A percentile compares a stretch with the other conserved stretches of the same genome.
These are phyloP conservation scores for Acacia confusa DNA, from an alignment of 306 rosid genomes.

Conservation along the genomic window DNA sequence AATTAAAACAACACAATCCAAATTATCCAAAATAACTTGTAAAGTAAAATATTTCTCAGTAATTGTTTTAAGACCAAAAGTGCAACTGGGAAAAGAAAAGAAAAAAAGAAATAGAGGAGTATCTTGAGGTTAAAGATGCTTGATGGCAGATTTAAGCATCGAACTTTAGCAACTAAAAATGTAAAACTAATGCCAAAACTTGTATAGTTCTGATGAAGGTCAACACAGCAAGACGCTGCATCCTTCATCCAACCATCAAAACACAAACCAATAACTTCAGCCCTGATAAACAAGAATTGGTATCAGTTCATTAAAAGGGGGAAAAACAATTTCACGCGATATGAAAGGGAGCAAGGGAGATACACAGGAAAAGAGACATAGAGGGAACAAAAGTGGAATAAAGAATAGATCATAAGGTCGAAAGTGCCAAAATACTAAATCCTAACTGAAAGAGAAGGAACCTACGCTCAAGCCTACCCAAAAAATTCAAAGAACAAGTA, in stretches of 20 bases:
- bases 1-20: too few relatives aligned
- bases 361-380: neutral
- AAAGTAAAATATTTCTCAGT: too few relatives aligned
- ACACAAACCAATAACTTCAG: slow-evolving; percentile 31
- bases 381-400: neutral
- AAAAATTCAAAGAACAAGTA: neutral
- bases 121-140: neutral
- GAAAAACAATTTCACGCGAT: neutral
- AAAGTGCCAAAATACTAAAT: neutral
- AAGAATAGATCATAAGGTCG: neutral
- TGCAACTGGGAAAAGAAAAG: too few relatives aligned
- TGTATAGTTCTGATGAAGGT: slow-evolving; percentile 23
- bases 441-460: too few relatives aligned
- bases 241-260: too few relatives aligned
- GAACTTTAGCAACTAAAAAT: slow-evolving; percentile 6
- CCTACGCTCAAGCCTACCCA: slow-evolving; percentile 20
- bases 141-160: neutral
- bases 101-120: neutral
- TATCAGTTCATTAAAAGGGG: neutral
- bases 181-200: slow-evolving; percentile 6
- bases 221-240: slow-evolving; percentile 31
- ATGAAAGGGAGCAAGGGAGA: neutral
- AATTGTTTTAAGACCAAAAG: too few relatives aligned
- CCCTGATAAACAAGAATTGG: slow-evolving; percentile 3
- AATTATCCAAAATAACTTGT: too few relatives aligned